Evolutionary conservation across 139 green algal species (phyloP).

Genomic region (Deuterostichococcus epilithicus): DNA sequence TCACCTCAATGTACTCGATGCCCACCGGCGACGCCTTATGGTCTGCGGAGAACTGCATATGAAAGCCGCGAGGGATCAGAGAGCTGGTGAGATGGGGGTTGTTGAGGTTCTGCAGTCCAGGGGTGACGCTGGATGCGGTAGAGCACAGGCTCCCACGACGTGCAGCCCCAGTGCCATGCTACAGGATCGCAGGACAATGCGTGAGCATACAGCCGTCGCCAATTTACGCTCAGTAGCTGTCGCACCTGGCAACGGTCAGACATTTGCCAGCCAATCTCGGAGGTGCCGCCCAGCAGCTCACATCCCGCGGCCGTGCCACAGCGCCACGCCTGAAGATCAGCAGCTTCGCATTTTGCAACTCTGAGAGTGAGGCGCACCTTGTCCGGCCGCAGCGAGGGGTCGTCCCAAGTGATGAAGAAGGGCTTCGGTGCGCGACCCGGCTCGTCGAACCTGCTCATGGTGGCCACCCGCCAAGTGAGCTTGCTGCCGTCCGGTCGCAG

Average conservation of each 20-base stretch:
- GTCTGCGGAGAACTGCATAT: slow-evolving; percentile 7
- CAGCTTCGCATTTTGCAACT: neutral
- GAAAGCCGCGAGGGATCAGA: neutral
- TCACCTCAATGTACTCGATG: slow-evolving; percentile 15
- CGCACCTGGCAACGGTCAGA: too few relatives aligned
- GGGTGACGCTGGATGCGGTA: too few relatives aligned
- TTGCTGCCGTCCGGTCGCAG: slow-evolving; percentile 10
- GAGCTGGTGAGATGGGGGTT: too few relatives aligned
- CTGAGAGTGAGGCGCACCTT: slow-evolving; percentile 6
- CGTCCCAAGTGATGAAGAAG: slow-evolving; percentile 25
- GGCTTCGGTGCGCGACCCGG: slow-evolving; percentile 1
- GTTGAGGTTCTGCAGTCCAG: too few relatives aligned
- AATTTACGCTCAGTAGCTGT: too few relatives aligned
- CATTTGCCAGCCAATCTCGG: neutral
- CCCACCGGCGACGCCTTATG: slow-evolving; percentile 13
- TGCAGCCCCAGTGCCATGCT: too few relatives aligned
- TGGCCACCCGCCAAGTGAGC: slow-evolving; percentile 10
- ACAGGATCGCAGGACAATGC: too few relatives aligned
- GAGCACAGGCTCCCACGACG: too few relatives aligned
- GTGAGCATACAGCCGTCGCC: too few relatives aligned
- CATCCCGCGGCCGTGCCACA: too few relatives aligned
- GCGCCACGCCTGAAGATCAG: too few relatives aligned
- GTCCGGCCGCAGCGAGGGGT: slow-evolving; percentile 11
- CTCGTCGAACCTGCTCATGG: slow-evolving; percentile 15
- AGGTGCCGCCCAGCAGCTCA: neutral